Conservation (phyloP, 2,329 filamentous ascomycete species). For the Samsoniella hepiali region DNA sequence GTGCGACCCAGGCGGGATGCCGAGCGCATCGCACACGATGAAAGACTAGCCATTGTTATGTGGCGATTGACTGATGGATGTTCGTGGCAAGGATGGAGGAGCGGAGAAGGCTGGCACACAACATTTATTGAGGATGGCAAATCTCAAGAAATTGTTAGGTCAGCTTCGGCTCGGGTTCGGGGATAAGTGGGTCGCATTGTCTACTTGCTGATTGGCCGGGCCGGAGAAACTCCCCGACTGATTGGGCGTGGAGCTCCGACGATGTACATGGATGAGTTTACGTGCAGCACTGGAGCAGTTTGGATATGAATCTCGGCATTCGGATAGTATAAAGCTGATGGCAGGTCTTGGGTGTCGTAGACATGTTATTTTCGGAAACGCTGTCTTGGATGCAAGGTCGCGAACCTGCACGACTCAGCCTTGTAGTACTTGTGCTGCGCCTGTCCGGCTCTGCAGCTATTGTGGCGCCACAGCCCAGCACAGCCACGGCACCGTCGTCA, state of each 20-base stretch:
- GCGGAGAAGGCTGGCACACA: constrained; percentile 15
- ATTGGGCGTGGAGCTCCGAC: not conserved
- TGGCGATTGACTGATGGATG: constrained; percentile 21
- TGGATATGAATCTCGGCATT: not conserved
- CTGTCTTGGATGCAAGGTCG: not conserved
- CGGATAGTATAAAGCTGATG: not conserved
- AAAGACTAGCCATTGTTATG: constrained; percentile 57
- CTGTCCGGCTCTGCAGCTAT: not conserved
- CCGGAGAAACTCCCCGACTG: not conserved
- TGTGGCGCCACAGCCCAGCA: constrained; percentile 18
- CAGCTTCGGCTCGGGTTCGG: constrained; percentile 22
- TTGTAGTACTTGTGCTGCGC: constrained; percentile 7
- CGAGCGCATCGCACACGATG: constrained; percentile 71
- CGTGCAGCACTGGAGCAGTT: not conserved
- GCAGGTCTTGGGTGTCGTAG: not conserved
- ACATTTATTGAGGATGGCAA: constrained; percentile 17
- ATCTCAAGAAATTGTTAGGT: constrained; percentile 21
- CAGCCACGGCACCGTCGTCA: constrained; percentile 22
- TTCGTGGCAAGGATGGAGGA: constrained; percentile 14
- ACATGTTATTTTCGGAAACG: not conserved
- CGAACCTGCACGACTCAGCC: not conserved
- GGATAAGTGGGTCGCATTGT: constrained; percentile 17
- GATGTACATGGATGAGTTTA: not conserved
- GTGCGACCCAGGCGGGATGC: constrained; percentile 58
- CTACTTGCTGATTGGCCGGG: constrained; percentile 13